phyloP scores from a whole-genome alignment of 345 rosid species.

The Physaria fendleri region DNA sequence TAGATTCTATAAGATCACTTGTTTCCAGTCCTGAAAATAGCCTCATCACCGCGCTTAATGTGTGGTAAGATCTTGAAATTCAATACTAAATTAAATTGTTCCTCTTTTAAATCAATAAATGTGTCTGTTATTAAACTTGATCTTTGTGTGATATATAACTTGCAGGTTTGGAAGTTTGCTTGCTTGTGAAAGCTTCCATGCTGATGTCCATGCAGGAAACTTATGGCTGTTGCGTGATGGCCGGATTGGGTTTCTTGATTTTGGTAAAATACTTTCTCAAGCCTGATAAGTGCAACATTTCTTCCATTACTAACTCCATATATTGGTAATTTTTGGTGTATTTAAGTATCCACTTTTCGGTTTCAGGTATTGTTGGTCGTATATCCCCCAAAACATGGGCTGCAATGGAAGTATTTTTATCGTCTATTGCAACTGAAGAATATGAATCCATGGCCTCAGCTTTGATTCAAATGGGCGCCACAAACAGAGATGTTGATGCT shows the following conservation, averaged over 20 bases:
- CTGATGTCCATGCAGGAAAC: slow-evolving; percentile 99
- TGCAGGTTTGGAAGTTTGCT: slow-evolving; percentile 96
- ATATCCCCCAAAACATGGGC: slow-evolving; percentile 96
- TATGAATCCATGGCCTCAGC: slow-evolving; percentile 93
- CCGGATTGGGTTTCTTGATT: slow-evolving; percentile 95
- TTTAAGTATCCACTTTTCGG: neutral
- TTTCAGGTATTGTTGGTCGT: slow-evolving; percentile 92
- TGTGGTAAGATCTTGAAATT: slow-evolving; percentile 50
- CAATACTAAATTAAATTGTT: neutral
- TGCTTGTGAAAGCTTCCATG: slow-evolving; percentile 92
- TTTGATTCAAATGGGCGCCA: slow-evolving; percentile 94
- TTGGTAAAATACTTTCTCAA: slow-evolving; percentile 47
- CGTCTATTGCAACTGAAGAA: slow-evolving; percentile 76
- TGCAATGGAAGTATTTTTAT: slow-evolving; percentile 85
- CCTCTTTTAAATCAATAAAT: neutral
- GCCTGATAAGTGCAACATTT: neutral
- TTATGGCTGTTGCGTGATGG: slow-evolving; percentile 93
- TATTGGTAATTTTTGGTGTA: slow-evolving; percentile 5
- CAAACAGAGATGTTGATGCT: slow-evolving; percentile 71
- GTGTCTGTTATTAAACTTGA: neutral
- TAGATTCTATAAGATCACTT: slow-evolving; percentile 81
- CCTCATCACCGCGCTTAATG: slow-evolving; percentile 91
- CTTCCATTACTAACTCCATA: neutral
- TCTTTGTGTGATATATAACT: neutral
- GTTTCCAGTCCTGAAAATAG: slow-evolving; percentile 85